Base-by-base conservation (phyloP, 2,329 filamentous ascomycete genomes). In the Clarireedia homoeocarpa region DNA sequence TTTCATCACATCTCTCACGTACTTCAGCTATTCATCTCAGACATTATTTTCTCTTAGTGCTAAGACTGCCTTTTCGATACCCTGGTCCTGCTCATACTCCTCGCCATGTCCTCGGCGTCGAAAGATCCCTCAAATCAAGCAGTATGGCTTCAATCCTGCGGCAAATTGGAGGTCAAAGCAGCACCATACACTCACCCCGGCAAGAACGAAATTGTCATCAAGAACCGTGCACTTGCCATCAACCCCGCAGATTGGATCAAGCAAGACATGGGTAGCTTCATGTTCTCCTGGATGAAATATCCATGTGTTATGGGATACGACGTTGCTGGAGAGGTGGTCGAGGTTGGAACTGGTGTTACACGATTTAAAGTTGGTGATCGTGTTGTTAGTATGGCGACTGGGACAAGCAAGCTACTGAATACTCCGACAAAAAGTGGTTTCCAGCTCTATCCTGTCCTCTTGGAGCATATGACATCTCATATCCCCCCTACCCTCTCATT, bases 251-350 rank as follows among this genome's bases (percentile, higher is more conserved):
- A 76, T 58, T 51, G 55, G 55, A 49, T 42, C 67, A 26, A 38
- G 9, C 54, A 30, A 42, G 48, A 46, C 17, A 45, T 44, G 4
- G 58, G 56, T n/a, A n/a, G 45, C 10, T 34, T 55, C 5, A 48
- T 57, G 27, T 59, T 58, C 30, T 24, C 55, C 3, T 58, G 51
- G 52, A 27, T 59, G 1, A 54, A 58, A 15, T 70, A 69, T 45
- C 72, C 71, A 7, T 58, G 56, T 14, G 62, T 82, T 14, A 71
- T 77, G 2, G 74, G 72, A 17, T 80, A 76, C 7, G 80, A 84
- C 60, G 77, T 78, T 36, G 75, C 81, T 3, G 80, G 81, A 42
- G 75, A 75, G 56, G 73, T 83, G 46, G 61, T 80, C 39, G 74
- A 76, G 34, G 72, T 81, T 24, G 80, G 80, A 30, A 64, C 73